phyloP scores from a whole-genome alignment of 2,329 filamentous ascomycete species.

The Stemphylium vesicarium region DNA sequence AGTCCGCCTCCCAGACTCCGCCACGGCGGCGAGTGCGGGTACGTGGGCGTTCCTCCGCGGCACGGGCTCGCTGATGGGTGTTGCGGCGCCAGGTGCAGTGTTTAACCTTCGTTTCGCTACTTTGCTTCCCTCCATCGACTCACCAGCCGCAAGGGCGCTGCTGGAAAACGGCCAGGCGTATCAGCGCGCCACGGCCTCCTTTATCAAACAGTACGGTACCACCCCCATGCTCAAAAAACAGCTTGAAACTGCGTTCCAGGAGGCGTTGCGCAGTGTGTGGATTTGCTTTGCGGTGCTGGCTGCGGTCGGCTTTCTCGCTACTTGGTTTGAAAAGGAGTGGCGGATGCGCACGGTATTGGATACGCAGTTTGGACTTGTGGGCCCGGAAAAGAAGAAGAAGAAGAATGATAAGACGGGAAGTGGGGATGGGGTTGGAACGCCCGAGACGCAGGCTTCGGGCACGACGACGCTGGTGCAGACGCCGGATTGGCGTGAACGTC shows the following conservation, averaged over 20 bases:
- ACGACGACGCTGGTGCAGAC: no score
- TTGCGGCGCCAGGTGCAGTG: slow-evolving; percentile 36
- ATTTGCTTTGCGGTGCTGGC: slow-evolving; percentile 44
- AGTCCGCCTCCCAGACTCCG: slow-evolving; percentile 33
- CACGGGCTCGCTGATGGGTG: slow-evolving; percentile 38
- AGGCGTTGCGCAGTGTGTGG: slow-evolving; percentile 49
- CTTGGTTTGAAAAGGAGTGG: slow-evolving; percentile 46
- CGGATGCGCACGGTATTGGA: slow-evolving; percentile 49
- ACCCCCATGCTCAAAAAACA: slow-evolving; percentile 20
- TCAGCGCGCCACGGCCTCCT: slow-evolving; percentile 29
- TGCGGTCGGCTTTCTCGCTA: slow-evolving; percentile 42
- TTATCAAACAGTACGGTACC: slow-evolving; percentile 25
- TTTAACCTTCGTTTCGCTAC: slow-evolving; percentile 36
- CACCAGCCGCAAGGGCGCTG: slow-evolving; percentile 3
- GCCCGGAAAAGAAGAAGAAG: slow-evolving; percentile 7
- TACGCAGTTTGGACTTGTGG: slow-evolving; percentile 50
- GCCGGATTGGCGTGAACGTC: no score
- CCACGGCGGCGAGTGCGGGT: slow-evolving; percentile 28
- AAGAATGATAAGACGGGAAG: not conserved
- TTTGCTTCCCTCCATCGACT: slow-evolving; percentile 19
- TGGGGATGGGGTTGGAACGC: no score
- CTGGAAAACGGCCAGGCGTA: slow-evolving; percentile 36
- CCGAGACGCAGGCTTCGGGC: no score
- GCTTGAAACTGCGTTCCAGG: slow-evolving; percentile 44
- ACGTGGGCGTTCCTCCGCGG: slow-evolving; percentile 41